A percentile compares a stretch with the other conserved stretches of the same genome.
phyloP scores from a whole-genome alignment of 495 filamentous ascomycete species.

The Cladorrhinum samala region DNA sequence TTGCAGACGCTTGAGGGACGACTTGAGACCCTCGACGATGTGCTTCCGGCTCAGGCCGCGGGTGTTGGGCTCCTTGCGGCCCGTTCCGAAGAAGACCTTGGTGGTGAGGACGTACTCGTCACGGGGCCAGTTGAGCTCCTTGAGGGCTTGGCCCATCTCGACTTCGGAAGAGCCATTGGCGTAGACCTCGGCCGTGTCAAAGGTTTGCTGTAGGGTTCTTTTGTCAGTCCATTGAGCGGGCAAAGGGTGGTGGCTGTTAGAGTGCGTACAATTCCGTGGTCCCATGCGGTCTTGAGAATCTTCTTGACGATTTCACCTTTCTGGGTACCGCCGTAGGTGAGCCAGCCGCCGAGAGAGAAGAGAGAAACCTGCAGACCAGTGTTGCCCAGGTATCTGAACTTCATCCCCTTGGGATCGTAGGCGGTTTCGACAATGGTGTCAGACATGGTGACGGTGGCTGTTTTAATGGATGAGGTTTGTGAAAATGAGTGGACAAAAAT shows the following conservation, averaged over 20 bases:
- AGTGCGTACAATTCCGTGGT: conserved; percentile 41
- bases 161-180: conserved; percentile 63
- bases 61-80: conserved; percentile 52
- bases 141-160: conserved; percentile 67
- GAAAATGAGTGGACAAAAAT: not conserved
- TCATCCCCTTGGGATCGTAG: conserved; percentile 53
- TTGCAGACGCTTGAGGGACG: conserved; percentile 60
- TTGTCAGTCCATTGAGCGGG: not conserved
- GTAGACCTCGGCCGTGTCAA: conserved; percentile 59
- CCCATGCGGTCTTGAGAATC: conserved; percentile 44
- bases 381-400: conserved; percentile 62
- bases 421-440: conserved; percentile 30
- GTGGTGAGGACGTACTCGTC: conserved; percentile 81
- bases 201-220: conserved; percentile 38
- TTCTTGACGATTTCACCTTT: conserved; percentile 40
- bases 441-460: conserved; percentile 6
- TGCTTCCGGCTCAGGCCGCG: conserved; percentile 77
- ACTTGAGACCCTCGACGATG: conserved; percentile 44
- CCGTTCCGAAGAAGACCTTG: conserved; percentile 52
- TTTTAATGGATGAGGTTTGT: not conserved
- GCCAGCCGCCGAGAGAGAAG: conserved; percentile 60
- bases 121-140: conserved; percentile 64
- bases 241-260: not conserved
- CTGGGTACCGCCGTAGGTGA: conserved; percentile 39
- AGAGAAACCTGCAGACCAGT: conserved; percentile 65